These are phyloP conservation scores for Cicer pinnatifidum DNA, from an alignment of 306 rosid genomes.

Conservation along the genomic window DNA sequence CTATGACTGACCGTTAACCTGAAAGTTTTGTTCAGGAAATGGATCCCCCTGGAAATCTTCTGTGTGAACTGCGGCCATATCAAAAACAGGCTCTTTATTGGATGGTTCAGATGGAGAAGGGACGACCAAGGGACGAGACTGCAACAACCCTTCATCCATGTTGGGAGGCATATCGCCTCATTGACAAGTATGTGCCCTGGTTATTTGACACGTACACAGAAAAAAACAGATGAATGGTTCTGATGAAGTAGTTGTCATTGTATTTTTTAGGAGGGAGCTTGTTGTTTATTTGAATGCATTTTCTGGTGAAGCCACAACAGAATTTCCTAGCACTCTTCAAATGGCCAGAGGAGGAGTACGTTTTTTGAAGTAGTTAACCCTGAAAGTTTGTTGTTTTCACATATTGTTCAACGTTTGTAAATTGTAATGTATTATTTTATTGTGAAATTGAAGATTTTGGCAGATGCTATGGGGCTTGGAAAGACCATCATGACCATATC, in stretches of 20 bases:
- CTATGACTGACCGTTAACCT: conserved; percentile 43
- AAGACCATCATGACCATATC: conserved; percentile 97
- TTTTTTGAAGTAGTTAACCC: conserved; percentile 44
- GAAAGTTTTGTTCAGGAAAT: conserved; percentile 65
- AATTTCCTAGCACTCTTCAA: conserved; percentile 93
- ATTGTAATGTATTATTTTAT: conserved; percentile 43
- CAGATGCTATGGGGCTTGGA: conserved; percentile 99
- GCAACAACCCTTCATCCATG: conserved; percentile 92
- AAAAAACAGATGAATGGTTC: conserved; percentile 25
- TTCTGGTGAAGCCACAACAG: conserved; percentile 88
- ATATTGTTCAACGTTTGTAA: conserved; percentile 30
- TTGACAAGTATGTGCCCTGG: conserved; percentile 63
- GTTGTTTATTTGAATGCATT: conserved; percentile 82
- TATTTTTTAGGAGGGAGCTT: conserved; percentile 66
- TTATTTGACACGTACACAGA: conserved; percentile 17
- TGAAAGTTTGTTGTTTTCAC: conserved; percentile 20
- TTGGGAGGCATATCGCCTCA: conserved; percentile 89
- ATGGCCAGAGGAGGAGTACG: conserved; percentile 98
- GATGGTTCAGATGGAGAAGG: conserved; percentile 90
- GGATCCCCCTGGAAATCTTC: conserved; percentile 81
- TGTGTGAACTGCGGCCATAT: conserved; percentile 82
- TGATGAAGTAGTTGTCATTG: conserved; percentile 39
- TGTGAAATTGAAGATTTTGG: conserved; percentile 75
- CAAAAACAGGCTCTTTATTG: conserved; percentile 93
- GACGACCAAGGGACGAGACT: conserved; percentile 63